phyloP scores from a whole-genome alignment of 352 stramenopile genomes.

The Globisporangium middletonii region DNA sequence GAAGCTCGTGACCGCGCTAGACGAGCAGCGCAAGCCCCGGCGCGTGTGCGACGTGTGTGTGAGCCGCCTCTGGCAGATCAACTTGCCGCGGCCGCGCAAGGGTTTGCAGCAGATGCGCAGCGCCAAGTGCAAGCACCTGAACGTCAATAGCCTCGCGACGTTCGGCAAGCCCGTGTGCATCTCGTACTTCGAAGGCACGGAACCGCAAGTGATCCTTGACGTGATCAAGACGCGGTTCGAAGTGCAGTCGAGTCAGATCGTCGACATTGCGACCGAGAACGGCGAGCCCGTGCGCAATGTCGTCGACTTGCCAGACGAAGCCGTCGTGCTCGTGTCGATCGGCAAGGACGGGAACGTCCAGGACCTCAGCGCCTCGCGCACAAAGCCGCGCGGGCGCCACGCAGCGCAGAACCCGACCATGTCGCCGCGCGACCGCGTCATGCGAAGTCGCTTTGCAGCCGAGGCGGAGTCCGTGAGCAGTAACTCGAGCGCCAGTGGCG shows the following conservation, averaged over 20 bases:
- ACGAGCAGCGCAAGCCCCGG: conserved; percentile 48
- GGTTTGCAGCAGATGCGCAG: conserved; percentile 38
- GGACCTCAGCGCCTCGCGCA: conserved; percentile 23
- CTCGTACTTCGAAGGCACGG: conserved; percentile 75
- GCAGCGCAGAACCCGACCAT: conserved; percentile 14
- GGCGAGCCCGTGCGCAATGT: conserved; percentile 61
- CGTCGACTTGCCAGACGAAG: conserved; percentile 44
- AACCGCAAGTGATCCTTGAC: conserved; percentile 63
- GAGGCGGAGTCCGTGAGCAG: conserved; percentile 41
- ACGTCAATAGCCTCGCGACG: conserved; percentile 73
- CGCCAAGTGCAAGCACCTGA: conserved; percentile 56
- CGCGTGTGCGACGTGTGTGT: conserved; percentile 77
- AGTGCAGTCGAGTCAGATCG: conserved; percentile 66
- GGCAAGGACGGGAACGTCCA: conserved; percentile 77
- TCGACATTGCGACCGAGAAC: conserved; percentile 69
- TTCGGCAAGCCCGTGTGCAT: conserved; percentile 77
- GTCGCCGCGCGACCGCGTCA: conserved; percentile 28
- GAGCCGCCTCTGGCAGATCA: conserved; percentile 73
- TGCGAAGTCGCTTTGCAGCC: conserved; percentile 49
- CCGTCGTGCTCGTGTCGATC: conserved; percentile 69
- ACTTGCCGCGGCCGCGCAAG: conserved; percentile 65
- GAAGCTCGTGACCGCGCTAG: conserved; percentile 31
- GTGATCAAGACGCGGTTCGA: conserved; percentile 77
- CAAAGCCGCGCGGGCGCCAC: conserved; percentile 10
- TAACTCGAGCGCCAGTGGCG: conserved; percentile 30